Evolutionary conservation across 495 filamentous ascomycete species (phyloP).

Genomic region (Tetracladium setigerum): DNA sequence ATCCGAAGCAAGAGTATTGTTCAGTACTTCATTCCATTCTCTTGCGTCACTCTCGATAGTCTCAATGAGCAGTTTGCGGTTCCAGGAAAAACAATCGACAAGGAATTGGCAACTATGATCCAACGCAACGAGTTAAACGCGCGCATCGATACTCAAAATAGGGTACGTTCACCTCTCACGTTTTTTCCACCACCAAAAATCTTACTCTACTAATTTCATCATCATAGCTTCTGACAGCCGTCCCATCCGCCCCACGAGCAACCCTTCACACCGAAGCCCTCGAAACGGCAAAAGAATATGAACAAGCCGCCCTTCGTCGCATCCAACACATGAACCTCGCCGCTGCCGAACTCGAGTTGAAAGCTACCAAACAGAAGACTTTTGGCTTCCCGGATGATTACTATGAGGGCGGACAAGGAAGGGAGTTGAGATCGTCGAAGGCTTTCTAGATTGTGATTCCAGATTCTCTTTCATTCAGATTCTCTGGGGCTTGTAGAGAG

Average conservation of each 20-base stretch:
- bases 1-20: slow-evolving; percentile 88
- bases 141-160: slow-evolving; percentile 76
- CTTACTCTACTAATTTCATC: slow-evolving; percentile 1
- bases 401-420: not conserved
- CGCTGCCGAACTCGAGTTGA: slow-evolving; percentile 68
- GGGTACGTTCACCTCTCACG: slow-evolving; percentile 32
- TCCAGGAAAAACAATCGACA: slow-evolving; percentile 53
- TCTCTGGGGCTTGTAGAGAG: no score
- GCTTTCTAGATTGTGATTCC: no score
- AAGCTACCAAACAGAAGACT: slow-evolving; percentile 17
- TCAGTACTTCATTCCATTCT: slow-evolving; percentile 82
- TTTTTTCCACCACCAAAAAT: not conserved
- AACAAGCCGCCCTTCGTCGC: slow-evolving; percentile 64
- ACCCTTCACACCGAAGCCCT: slow-evolving; percentile 62
- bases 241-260: slow-evolving; percentile 52
- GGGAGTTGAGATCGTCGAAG: no score
- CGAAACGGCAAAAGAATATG: slow-evolving; percentile 59
- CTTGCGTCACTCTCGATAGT: slow-evolving; percentile 59
- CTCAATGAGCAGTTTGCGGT: slow-evolving; percentile 59
- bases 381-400: slow-evolving; percentile 2
- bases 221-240: slow-evolving; percentile 57
- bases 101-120: slow-evolving; percentile 74
- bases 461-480: no score
- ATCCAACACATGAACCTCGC: slow-evolving; percentile 68
- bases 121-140: slow-evolving; percentile 61